Base-by-base conservation (phyloP, 768 basidiomycete species). In the Amanita phalloides region DNA sequence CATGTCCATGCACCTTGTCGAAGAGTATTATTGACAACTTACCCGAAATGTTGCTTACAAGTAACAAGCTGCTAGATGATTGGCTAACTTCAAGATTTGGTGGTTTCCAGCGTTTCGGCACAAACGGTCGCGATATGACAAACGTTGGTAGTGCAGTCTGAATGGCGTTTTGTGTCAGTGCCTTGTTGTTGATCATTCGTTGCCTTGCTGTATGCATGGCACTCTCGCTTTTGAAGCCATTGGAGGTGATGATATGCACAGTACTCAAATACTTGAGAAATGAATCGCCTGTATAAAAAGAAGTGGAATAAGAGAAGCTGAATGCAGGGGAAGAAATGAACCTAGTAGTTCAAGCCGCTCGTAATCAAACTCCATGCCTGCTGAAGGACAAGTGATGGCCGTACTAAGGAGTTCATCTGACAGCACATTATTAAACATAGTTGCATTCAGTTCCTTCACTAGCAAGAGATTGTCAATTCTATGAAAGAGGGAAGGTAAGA, bases 281-380 rank as follows among this genome's bases (percentile, higher is more conserved):
- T 21, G 88, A 79, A 65, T 93, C 91, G 28, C 90, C 90, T 82
- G 57, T 26, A 54, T 21, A 25, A 39, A 21, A 10, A 33, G 53
- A 33, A 60, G 57, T 46, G 45, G 48, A n/a, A 28, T 33, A 17
- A 48, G 17, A 32, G 20, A 53, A 48, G 38, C 38, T 32, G n/a
- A 37, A 49, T 10, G 33, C 47, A 43, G 20, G 49, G 50, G 44
- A 54, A 70, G 53, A 58, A 28, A 39, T 28, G 36, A n/a, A 90
- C 89, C 90, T 13, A 92, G 74, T 46, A 91, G 71, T 63, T 92
- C 91, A 43, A 91, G 67, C 33, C 90, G 80, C 66, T 94, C 88
- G 64, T 93, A 93, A 67, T 93, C 77, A 54, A 74, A 73, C 56
- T 86, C 87, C 44, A 77, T 72, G 28, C 77, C 76, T 32, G 81